phyloP scores from a whole-genome alignment of 768 basidiomycete genomes.

The Thelephora aurantiotincta region DNA sequence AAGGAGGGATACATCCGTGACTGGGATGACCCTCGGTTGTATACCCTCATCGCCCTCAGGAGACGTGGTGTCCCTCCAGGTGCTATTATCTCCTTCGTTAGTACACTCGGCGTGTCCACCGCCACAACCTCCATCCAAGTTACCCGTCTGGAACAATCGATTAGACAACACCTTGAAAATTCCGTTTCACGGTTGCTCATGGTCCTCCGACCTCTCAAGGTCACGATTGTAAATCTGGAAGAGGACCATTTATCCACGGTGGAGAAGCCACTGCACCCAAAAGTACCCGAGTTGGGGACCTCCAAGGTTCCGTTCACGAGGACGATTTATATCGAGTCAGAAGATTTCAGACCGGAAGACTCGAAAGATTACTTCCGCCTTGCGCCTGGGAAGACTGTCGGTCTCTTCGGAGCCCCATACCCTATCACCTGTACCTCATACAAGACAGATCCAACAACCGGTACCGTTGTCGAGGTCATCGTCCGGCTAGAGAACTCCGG shows the following conservation, averaged over 20 bases:
- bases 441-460: slow-evolving; percentile 58
- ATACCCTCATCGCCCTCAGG: slow-evolving; percentile 91
- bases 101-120: slow-evolving; percentile 87
- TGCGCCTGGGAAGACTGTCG: slow-evolving; percentile 94
- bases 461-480: slow-evolving; percentile 65
- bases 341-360: slow-evolving; percentile 87
- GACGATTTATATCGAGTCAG: slow-evolving; percentile 81
- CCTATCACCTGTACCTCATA: slow-evolving; percentile 91
- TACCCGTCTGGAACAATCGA: slow-evolving; percentile 77
- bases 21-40: slow-evolving; percentile 97
- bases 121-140: slow-evolving; percentile 73
- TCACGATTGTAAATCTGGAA: slow-evolving; percentile 82
- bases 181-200: slow-evolving; percentile 80
- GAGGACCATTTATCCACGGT: slow-evolving; percentile 75
- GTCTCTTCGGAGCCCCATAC: slow-evolving; percentile 83
- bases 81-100: slow-evolving; percentile 87
- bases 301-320: slow-evolving; percentile 77
- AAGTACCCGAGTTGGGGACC: slow-evolving; percentile 76
- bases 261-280: slow-evolving; percentile 89
- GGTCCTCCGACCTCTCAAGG: slow-evolving; percentile 82
- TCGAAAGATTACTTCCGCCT: slow-evolving; percentile 95
- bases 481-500: slow-evolving; percentile 61
- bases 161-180: slow-evolving; percentile 83
- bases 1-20: slow-evolving; percentile 71
- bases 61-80: slow-evolving; percentile 95